Evolutionary conservation across 805 yeast genomes (phyloP).

Genomic region (Lachancea nothofagi): DNA sequence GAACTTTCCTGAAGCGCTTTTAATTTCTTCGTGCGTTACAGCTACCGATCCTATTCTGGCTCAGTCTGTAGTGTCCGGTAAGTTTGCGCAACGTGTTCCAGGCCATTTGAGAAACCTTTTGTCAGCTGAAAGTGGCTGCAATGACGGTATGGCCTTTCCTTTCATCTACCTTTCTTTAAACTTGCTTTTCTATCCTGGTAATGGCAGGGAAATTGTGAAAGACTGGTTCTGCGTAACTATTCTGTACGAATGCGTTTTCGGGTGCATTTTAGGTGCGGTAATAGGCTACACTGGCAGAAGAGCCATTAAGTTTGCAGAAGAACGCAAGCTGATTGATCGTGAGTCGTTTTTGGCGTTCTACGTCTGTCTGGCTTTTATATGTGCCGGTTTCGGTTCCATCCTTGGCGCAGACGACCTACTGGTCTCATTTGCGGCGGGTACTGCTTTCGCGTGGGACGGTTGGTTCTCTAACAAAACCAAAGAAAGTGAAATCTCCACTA

Average conservation of each 20-base stretch:
- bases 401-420: constrained; percentile 84
- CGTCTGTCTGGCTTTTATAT: constrained; percentile 71
- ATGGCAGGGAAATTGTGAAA: constrained; percentile 62
- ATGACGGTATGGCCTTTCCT: constrained; percentile 96
- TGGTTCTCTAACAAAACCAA: constrained; percentile 78
- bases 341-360: constrained; percentile 86
- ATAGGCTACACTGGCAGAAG: constrained; percentile 70
- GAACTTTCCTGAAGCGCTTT: constrained; percentile 62
- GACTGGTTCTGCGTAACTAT: constrained; percentile 77
- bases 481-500: constrained; percentile 81
- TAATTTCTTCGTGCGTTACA: constrained; percentile 82
- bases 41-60: constrained; percentile 96
- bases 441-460: constrained; percentile 93
- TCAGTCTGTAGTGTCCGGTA: constrained; percentile 89
- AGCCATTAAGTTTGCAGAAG: constrained; percentile 69
- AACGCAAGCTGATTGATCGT: constrained; percentile 64
- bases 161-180: constrained; percentile 69
- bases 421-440: constrained; percentile 88
- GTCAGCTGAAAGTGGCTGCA: constrained; percentile 82
- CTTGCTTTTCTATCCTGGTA: constrained; percentile 58
- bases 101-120: constrained; percentile 84
- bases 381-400: constrained; percentile 86
- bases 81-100: constrained; percentile 84
- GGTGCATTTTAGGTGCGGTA: constrained; percentile 64
- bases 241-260: constrained; percentile 76